These are phyloP conservation scores for Paracoccidioides brasiliensis DNA, from an alignment of 2,329 filamentous ascomycete genomes.

Conservation along the genomic window DNA sequence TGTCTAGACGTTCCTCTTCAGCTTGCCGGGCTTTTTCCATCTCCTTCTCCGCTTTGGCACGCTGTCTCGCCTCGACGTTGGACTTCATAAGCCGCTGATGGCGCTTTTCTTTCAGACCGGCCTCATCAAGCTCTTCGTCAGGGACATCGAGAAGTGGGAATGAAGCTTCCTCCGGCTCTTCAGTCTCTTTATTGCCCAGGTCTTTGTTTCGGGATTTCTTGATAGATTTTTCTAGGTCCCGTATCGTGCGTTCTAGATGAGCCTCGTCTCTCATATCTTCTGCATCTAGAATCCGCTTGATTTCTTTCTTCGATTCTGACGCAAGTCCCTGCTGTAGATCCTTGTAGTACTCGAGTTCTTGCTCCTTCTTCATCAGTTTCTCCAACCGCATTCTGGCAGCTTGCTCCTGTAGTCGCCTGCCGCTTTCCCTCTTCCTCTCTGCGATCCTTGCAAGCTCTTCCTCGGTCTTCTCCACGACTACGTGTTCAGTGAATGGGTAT, in stretches of 20 bases:
- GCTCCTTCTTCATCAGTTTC: constrained; percentile 87
- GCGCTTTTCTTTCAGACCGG: constrained; percentile 78
- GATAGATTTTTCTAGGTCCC: constrained; percentile 81
- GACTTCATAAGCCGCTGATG: constrained; percentile 89
- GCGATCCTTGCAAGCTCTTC: constrained; percentile 84
- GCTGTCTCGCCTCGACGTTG: constrained; percentile 79
- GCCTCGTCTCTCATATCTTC: constrained; percentile 88
- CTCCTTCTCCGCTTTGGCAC: constrained; percentile 95
- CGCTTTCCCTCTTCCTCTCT: constrained; percentile 90
- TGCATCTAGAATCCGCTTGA: constrained; percentile 68
- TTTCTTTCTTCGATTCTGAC: constrained; percentile 81
- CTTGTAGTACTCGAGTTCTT: constrained; percentile 89
- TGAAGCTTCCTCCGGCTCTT: constrained; percentile 64
- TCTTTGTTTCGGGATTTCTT: constrained; percentile 87
- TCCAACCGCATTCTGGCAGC: constrained; percentile 95
- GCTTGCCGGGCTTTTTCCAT: constrained; percentile 72
- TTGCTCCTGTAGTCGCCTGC: constrained; percentile 81
- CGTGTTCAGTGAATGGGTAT: constrained; percentile 84
- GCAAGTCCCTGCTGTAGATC: constrained; percentile 60
- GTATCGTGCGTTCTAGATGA: constrained; percentile 70
- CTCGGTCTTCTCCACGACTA: constrained; percentile 81
- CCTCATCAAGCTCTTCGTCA: constrained; percentile 87
- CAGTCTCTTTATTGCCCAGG: constrained; percentile 69
- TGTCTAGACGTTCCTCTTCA: constrained; percentile 72
- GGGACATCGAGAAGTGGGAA: constrained; percentile 82